phyloP scores from a whole-genome alignment of 768 basidiomycete genomes.

The Lactifluus piperatus region DNA sequence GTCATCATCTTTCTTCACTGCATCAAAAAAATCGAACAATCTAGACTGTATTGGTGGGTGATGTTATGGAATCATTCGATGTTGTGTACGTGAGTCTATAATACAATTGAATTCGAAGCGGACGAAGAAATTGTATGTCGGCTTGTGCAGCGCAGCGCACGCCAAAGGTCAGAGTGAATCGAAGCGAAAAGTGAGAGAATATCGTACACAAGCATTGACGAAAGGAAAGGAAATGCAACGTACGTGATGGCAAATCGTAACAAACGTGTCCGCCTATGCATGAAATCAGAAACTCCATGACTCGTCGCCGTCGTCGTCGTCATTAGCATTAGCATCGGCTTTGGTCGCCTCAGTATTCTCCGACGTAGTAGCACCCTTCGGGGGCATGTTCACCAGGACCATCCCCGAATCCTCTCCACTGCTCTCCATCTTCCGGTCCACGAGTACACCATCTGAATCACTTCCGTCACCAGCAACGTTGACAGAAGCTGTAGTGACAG shows the following conservation, averaged over 20 bases:
- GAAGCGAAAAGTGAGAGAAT: not conserved
- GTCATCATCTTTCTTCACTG: not conserved
- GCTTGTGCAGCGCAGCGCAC: constrained; percentile 1
- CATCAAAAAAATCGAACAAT: not conserved
- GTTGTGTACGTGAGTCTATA: constrained; percentile 1
- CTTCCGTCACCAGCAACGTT: not conserved
- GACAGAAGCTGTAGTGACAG: not conserved
- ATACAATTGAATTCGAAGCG: constrained; percentile 4
- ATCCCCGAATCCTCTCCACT: not conserved
- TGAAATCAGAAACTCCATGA: not conserved
- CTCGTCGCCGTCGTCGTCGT: no score
- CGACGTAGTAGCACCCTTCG: not conserved
- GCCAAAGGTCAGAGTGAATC: not conserved
- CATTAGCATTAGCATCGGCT: not conserved
- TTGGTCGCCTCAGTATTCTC: not conserved
- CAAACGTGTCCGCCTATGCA: not conserved
- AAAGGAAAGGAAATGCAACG: not conserved
- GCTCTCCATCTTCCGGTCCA: constrained; percentile 1
- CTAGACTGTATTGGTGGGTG: not conserved
- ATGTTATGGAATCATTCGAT: not conserved
- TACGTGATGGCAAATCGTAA: constrained; percentile 1
- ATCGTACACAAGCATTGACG: not conserved
- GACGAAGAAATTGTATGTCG: not conserved
- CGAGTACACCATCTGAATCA: constrained; percentile 1
- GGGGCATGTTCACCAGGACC: not conserved